Evolutionary conservation across 371 early-diverging fungal genomes (phyloP), one percentile per base, ranked within the genome.

Genomic region (Circinella minor): DNA sequence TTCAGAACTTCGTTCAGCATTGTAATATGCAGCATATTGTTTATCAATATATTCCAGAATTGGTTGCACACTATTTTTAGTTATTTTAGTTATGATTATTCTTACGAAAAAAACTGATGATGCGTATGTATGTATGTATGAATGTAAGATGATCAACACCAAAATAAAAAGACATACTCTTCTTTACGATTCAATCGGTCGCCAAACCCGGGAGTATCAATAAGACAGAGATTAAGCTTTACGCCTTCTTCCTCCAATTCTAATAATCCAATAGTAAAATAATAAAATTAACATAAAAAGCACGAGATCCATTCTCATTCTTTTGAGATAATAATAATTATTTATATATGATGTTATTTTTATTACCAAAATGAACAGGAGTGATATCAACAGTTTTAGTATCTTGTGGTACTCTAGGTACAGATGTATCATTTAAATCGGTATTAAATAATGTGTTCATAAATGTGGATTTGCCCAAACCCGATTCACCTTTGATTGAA

Each of bases 181-280:
- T 91, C 86, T 65, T 86, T 87, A 68, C 92, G 86, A 75, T 92
- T 88, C 49, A 92, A 71, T 55, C 89, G 89, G 79, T 97, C 96
- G 46, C 96, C 98, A 80, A 97, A 98, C 10, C 98, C 98, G 15
- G 98, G 98, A 5, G 98, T 97, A 79, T 98, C 98, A 65, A 98
- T 89, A 63, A 96, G 86, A 36, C 95, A 94, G 18, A 98, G 87
- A 62, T 91, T 85, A 62, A 98, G 84, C 71, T 90, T 91, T 67
- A 93, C 89, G 9, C 96, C 95, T 66, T 96, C 95, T 81, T 97
- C 97, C 66, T 92, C 92, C 83, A 97, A 84, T 70, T 97, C 96
- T 86, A 86, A 76, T 3, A n/a, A 27, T 27, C 27, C 27, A 27
- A 27, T 27, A 1, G 27, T 27, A 27, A 27, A 27, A 27, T 27